A percentile compares a stretch with the other conserved stretches of the same genome.
Evolutionary conservation across 202 grass and related monocot genomes (phyloP).

Genomic region (Eragrostis tef): DNA sequence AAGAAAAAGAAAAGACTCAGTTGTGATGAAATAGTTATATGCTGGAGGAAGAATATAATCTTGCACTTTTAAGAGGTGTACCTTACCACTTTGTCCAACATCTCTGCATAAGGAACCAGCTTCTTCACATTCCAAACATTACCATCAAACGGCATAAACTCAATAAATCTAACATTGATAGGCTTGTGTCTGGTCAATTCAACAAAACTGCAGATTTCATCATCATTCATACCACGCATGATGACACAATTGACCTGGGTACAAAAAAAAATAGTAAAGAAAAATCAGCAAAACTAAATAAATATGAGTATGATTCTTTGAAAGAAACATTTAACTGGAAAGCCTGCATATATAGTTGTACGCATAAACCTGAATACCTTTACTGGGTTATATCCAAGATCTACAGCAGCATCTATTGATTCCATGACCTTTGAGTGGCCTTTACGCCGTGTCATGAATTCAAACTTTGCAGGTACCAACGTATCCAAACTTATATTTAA

Average conservation of each 20-base stretch:
- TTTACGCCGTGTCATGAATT: conserved; percentile 96
- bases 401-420: conserved; percentile 76
- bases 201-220: conserved; percentile 95
- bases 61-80: conserved; percentile 57
- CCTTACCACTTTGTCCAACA: conserved; percentile 97
- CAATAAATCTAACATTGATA: conserved; percentile 95
- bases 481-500: conserved; percentile 99
- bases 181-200: conserved; percentile 81
- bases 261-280: not conserved
- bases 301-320: conserved; percentile 16
- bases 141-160: conserved; percentile 99
- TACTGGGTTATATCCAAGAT: conserved; percentile 83
- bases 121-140: conserved; percentile 99
- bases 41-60: conserved; percentile 17
- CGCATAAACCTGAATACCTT: conserved; percentile 59
- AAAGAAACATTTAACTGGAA: not conserved
- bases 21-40: conserved; percentile 20
- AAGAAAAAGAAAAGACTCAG: conserved; percentile 21
- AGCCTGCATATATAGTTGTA: not conserved
- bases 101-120: conserved; percentile 89
- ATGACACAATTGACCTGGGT: conserved; percentile 90
- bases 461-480: conserved; percentile 89
- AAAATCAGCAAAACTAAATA: conserved; percentile 6
- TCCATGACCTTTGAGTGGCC: conserved; percentile 80
- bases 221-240: conserved; percentile 94